Base-by-base conservation (phyloP, 176 grass and related monocot genomes). In the Canna indica region DNA sequence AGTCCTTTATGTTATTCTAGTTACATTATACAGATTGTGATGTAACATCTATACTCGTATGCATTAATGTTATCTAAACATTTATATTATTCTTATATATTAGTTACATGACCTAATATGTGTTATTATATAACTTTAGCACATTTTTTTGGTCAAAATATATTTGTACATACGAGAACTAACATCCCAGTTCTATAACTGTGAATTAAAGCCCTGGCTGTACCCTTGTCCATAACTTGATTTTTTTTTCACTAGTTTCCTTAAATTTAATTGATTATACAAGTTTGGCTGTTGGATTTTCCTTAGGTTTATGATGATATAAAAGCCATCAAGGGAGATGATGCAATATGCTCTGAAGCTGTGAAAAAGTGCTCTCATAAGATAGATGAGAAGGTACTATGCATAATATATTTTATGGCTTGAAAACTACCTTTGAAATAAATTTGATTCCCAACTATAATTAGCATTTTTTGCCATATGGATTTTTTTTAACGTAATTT, bases 281-380 rank as follows among this genome's bases (percentile, higher is more conserved):
- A 15, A 54, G 41, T 67, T 83, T 50, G 32, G 26, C 34, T 61
- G 47, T 69, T 78, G 45, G 22, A 54, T 41, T 50, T 64, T 14
- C 66, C 50, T 56, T 69, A 84, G 82, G 71, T 79, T 27, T 71
- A 70, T 73, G 62, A 48, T 64, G 76, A 75, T 46, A 74, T 75
- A 28, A 76, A 74, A 46, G 44, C 54, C 48, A 36, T 70, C 39
- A 4, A 72, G 58, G 77, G 45, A 11, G 48, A 76, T 76, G 65
- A 33, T 76, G 67, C 58, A 68, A 35, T 85, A 59, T 63, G 27
- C 44, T 27, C 59, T 46, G 76, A 75, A 71, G 64, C 71, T 16
- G n/a, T 75, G 32, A 16, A 69, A 35, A 70, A 71, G 54, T 66
- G 69, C 48, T 76, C 66, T 6, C 10, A 73, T 72, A 33, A 77